These are phyloP conservation scores for Gossypium anomalum DNA, from an alignment of 345 rosid species.

Conservation along the genomic window DNA sequence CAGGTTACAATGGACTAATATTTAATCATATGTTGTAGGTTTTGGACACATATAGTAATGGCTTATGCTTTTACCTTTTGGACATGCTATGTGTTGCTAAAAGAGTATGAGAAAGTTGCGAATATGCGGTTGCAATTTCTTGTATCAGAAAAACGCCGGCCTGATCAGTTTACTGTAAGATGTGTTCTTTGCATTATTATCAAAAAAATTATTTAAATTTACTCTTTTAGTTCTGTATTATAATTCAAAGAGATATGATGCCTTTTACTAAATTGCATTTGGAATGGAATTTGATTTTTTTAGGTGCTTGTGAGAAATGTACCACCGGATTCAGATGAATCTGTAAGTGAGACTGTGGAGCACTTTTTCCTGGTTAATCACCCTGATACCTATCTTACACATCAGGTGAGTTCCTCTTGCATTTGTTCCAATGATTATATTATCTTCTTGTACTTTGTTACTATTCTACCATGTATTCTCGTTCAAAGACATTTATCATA, in stretches of 20 bases:
- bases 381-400: constrained; percentile 67
- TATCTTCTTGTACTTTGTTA: not conserved
- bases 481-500: not conserved
- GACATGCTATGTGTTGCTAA: constrained; percentile 73
- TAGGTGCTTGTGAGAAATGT: constrained; percentile 85
- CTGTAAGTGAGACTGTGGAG: constrained; percentile 79
- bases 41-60: constrained; percentile 76
- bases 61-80: constrained; percentile 84
- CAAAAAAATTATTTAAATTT: not conserved
- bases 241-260: not conserved
- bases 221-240: not conserved
- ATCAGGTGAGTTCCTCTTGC: constrained; percentile 43
- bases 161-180: constrained; percentile 85
- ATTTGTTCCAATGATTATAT: constrained; percentile 5
- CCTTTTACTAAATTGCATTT: not conserved
- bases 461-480: constrained; percentile 29
- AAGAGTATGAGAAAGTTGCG: constrained; percentile 78
- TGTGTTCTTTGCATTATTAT: constrained; percentile 11
- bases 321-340: constrained; percentile 71
- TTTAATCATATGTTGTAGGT: constrained; percentile 38
- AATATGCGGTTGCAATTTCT: constrained; percentile 80
- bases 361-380: constrained; percentile 84
- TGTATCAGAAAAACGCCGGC: constrained; percentile 73
- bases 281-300: constrained; percentile 3
- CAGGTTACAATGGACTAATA: no score